A percentile compares a stretch with the other conserved stretches of the same genome.
These are phyloP conservation scores for Citrus glauca DNA, from an alignment of 345 rosid genomes.

Conservation along the genomic window DNA sequence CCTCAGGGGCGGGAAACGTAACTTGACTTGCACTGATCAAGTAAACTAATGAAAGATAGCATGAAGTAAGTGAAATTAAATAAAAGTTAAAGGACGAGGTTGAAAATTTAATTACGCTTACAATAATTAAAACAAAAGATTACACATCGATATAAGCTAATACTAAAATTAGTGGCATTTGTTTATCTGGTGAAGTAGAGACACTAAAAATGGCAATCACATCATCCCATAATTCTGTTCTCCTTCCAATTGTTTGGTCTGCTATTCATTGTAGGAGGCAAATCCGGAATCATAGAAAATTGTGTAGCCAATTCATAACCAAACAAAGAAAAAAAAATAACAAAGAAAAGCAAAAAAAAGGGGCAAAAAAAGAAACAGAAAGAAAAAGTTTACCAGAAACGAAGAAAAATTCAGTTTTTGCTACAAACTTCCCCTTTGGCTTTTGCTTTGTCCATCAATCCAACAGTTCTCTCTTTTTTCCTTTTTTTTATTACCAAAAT, in stretches of 20 bases:
- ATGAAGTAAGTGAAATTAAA: background rate
- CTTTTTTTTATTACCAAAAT: background rate
- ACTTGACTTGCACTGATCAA: background rate
- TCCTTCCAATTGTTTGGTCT: slow-evolving; percentile 69
- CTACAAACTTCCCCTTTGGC: slow-evolving; percentile 15
- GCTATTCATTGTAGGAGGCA: slow-evolving; percentile 55
- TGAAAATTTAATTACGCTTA: background rate
- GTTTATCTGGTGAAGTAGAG: background rate
- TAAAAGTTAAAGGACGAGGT: background rate
- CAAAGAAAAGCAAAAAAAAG: slow-evolving; percentile 9
- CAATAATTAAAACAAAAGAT: background rate
- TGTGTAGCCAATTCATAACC: slow-evolving; percentile 23
- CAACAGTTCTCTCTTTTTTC: slow-evolving; percentile 16
- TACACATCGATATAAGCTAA: background rate
- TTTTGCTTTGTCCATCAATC: slow-evolving; percentile 18
- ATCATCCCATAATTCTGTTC: slow-evolving; percentile 18
- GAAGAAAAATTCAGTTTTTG: slow-evolving; percentile 19
- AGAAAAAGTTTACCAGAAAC: slow-evolving; percentile 18
- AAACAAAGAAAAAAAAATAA: slow-evolving; percentile 19
- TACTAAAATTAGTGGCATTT: slow-evolving; percentile 7
- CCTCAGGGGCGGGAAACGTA: background rate
- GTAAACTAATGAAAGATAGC: background rate
- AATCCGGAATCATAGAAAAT: slow-evolving; percentile 44
- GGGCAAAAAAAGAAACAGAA: background rate
- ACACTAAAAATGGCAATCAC: slow-evolving; percentile 38